Evolutionary conservation across 345 rosid species (phyloP).

Genomic region (Sisymbrium irio): DNA sequence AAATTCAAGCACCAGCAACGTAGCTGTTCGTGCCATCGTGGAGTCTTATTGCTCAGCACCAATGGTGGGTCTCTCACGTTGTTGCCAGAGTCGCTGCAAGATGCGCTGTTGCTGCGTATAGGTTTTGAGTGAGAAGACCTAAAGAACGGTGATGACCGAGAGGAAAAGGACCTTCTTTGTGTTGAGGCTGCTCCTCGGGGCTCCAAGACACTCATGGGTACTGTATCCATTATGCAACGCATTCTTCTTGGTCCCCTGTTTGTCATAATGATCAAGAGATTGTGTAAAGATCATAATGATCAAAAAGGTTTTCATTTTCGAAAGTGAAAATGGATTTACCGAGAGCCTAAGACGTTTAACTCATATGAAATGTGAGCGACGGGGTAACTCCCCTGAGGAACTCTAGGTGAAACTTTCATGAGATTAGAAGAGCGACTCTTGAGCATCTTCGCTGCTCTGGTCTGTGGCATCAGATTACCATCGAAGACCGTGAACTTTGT

Average conservation of each 20-base stretch:
- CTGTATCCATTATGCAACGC: constrained; percentile 56
- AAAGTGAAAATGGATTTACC: constrained; percentile 37
- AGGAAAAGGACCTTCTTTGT: constrained; percentile 15
- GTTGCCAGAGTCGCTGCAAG: constrained; percentile 35
- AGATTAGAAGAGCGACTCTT: constrained; percentile 56
- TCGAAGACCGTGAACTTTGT: constrained; percentile 67
- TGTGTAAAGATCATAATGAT: not conserved
- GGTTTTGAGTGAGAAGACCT: constrained; percentile 54
- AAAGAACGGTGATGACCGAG: constrained; percentile 42
- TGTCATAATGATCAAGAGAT: not conserved
- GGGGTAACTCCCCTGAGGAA: constrained; percentile 53
- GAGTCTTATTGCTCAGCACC: constrained; percentile 63
- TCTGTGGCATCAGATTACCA: constrained; percentile 41
- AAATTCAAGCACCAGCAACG: constrained; percentile 85
- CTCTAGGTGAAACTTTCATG: constrained; percentile 54
- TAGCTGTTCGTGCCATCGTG: constrained; percentile 84
- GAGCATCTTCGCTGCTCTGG: constrained; percentile 42
- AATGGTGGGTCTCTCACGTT: constrained; percentile 41
- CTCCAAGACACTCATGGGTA: constrained; percentile 49
- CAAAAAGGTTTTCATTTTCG: not conserved
- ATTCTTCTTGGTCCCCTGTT: constrained; percentile 82
- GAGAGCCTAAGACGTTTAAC: constrained; percentile 64
- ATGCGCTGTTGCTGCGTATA: constrained; percentile 4
- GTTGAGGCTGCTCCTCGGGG: constrained; percentile 23
- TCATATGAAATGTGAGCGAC: constrained; percentile 64